A percentile compares a stretch with the other conserved stretches of the same genome.
Evolutionary conservation across 164 flowering plant genomes (phyloP).

Genomic region (Pachysandra terminalis): DNA sequence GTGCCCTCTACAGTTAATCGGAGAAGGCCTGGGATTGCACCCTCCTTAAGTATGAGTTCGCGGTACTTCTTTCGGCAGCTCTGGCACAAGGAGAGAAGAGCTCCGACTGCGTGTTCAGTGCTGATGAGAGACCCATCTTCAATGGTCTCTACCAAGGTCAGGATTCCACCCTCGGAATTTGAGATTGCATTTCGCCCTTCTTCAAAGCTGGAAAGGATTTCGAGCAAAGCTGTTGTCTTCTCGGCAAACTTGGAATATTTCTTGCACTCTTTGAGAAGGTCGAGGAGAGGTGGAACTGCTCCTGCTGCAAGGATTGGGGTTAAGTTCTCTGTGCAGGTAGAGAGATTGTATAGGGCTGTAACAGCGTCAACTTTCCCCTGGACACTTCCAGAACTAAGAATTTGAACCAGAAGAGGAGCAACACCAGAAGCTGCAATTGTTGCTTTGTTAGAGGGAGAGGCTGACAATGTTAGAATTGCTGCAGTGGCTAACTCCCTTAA

Average conservation of each 20-base stretch:
- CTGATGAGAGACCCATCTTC: conserved; percentile 77
- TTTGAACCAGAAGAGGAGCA: conserved; percentile 58
- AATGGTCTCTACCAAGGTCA: conserved; percentile 68
- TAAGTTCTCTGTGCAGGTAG: conserved; percentile 39
- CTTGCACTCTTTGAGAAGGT: conserved; percentile 72
- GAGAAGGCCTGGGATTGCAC: conserved; percentile 80
- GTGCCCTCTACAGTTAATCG: conserved; percentile 74
- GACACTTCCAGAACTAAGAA: conserved; percentile 57
- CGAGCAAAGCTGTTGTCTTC: conserved; percentile 68
- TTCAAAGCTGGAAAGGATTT: conserved; percentile 46
- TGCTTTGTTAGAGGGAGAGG: conserved; percentile 56
- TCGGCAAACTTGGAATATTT: conserved; percentile 83
- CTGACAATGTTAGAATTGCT: conserved; percentile 68
- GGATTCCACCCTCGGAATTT: conserved; percentile 46
- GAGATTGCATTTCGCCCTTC: conserved; percentile 61
- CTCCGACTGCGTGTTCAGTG: conserved; percentile 73
- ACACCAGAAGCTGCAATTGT: conserved; percentile 59
- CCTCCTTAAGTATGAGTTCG: conserved; percentile 72
- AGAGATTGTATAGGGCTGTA: conserved; percentile 70
- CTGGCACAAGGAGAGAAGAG: conserved; percentile 54
- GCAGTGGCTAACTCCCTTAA: conserved; percentile 71
- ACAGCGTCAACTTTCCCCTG: conserved; percentile 82
- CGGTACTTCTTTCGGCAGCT: conserved; percentile 60
- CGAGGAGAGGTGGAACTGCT: conserved; percentile 60
- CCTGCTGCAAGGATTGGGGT: conserved; percentile 38